Evolutionary conservation across 169 alveolate species (phyloP), one percentile per base, ranked within the genome.

Genomic region (Fabrea salina): DNA sequence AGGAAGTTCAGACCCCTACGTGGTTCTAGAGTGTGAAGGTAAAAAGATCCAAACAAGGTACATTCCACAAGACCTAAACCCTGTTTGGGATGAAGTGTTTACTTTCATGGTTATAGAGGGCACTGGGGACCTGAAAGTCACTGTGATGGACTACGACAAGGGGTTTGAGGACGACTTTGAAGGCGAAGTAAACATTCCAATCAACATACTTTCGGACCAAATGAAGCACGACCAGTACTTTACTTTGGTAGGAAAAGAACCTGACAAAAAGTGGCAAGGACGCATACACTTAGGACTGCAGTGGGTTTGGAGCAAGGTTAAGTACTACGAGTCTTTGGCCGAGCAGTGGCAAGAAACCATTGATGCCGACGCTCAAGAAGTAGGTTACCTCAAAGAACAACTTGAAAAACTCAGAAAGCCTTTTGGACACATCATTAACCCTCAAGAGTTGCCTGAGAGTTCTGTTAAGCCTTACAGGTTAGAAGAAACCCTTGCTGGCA

Each of bases 61-160:
- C 11, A 43, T 75, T 39, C 35, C 43, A 16, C 35, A 39, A 1
- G 61, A 83, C 0, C 49, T 86, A 6, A 79, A 71, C 22, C 92
- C 92, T 0, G 80, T 64, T 3, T 86, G 92, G 92, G 72, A 86
- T 51, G 92, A 82, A 56, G 71, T 59, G 0, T 82, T 79, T 71
- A 79, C 82, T 33, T 79, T 86, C 43, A 61, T 47, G 4, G 83
- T 86, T 19, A 33, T 25, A 0, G 33, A 50, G 3, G 84, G 84
- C 7, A 50, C 50, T 8, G 87, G 61, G 13, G 67, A 49, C 1
- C 71, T 86, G 7, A 72, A 64, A 25, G 37, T 86, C 13, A 53
- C 58, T n/a, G 85, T 86, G 8, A 74, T 86, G 84, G 86, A 82
- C 47, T 37, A 79, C 27, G 80, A 74, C 57, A 41, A 35, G 13